Conservation (phyloP, 2,329 filamentous ascomycete genomes). For the Aspergillus chevalieri region DNA sequence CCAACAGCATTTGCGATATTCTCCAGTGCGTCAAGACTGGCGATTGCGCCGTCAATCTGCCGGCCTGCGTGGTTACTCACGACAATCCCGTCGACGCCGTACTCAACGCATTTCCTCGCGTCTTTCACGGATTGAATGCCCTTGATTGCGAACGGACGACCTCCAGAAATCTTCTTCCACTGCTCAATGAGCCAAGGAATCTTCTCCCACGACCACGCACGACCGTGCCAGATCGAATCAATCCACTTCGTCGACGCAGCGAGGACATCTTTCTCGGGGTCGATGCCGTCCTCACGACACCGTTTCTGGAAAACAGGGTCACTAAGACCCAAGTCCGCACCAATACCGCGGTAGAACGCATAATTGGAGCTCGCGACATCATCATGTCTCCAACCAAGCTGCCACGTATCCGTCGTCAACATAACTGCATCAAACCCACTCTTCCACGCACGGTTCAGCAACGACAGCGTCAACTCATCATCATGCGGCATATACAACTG, state of each 20-base stretch:
- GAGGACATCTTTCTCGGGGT: slow-evolving; percentile 47
- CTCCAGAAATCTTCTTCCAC: slow-evolving; percentile 49
- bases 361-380: slow-evolving; percentile 54
- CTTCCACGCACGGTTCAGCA: slow-evolving; percentile 51
- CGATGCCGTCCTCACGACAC: slow-evolving; percentile 48
- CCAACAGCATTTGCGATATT: slow-evolving; percentile 51
- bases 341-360: slow-evolving; percentile 57
- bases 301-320: slow-evolving; percentile 56
- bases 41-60: slow-evolving; percentile 57
- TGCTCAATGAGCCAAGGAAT: slow-evolving; percentile 58
- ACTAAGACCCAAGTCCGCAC: slow-evolving; percentile 50
- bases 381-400: slow-evolving; percentile 57
- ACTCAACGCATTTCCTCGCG: slow-evolving; percentile 53
- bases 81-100: slow-evolving; percentile 61
- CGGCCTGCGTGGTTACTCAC: slow-evolving; percentile 66
- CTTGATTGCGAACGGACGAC: slow-evolving; percentile 59
- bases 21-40: slow-evolving; percentile 55
- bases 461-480: slow-evolving; percentile 52
- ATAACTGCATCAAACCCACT: slow-evolving; percentile 54
- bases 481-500: slow-evolving; percentile 62
- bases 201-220: slow-evolving; percentile 60
- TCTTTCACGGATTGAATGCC: slow-evolving; percentile 64
- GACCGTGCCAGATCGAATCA: slow-evolving; percentile 59
- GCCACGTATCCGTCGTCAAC: slow-evolving; percentile 59
- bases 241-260: slow-evolving; percentile 58